Evolutionary conservation across 768 basidiomycete genomes (phyloP).

Genomic region (Naganishia vaughanmartiniae): DNA sequence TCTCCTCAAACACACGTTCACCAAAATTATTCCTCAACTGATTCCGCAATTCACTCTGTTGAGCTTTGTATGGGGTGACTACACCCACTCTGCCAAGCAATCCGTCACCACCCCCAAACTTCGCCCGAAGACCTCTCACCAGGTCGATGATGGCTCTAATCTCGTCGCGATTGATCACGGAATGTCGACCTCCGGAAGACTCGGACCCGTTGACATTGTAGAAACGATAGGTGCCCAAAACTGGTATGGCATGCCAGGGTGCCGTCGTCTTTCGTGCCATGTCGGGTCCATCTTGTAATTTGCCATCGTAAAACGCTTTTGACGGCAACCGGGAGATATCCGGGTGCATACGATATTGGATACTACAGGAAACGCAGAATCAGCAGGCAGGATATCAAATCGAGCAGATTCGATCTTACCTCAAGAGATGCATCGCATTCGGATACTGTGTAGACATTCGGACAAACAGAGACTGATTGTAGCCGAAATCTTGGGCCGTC

Average conservation of each 20-base stretch:
- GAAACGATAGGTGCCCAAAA: conserved; percentile 84
- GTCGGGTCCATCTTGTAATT: conserved; percentile 77
- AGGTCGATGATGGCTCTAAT: conserved; percentile 71
- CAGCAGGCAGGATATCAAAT: not conserved
- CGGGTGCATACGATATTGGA: conserved; percentile 99
- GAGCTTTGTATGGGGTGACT: conserved; percentile 92
- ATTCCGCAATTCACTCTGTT: conserved; percentile 70
- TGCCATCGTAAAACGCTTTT: conserved; percentile 75
- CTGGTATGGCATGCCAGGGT: conserved; percentile 76
- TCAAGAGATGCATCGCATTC: conserved; percentile 84
- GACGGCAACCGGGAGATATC: conserved; percentile 89
- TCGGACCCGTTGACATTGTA: conserved; percentile 78
- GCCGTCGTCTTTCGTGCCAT: conserved; percentile 80
- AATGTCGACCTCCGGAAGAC: conserved; percentile 62
- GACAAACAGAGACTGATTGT: conserved; percentile 85
- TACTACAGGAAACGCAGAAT: conserved; percentile 58
- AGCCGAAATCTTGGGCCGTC: conserved; percentile 64
- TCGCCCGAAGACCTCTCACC: conserved; percentile 66
- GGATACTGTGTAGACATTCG: conserved; percentile 75
- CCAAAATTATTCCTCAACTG: conserved; percentile 73
- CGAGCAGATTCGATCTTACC: conserved; percentile 56
- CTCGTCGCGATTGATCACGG: conserved; percentile 73
- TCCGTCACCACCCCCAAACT: conserved; percentile 57
- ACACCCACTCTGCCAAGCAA: conserved; percentile 65
- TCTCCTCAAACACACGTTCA: conserved; percentile 62